phyloP scores from a whole-genome alignment of 2,329 filamentous ascomycete genomes.

The Neonectria ditissima region DNA sequence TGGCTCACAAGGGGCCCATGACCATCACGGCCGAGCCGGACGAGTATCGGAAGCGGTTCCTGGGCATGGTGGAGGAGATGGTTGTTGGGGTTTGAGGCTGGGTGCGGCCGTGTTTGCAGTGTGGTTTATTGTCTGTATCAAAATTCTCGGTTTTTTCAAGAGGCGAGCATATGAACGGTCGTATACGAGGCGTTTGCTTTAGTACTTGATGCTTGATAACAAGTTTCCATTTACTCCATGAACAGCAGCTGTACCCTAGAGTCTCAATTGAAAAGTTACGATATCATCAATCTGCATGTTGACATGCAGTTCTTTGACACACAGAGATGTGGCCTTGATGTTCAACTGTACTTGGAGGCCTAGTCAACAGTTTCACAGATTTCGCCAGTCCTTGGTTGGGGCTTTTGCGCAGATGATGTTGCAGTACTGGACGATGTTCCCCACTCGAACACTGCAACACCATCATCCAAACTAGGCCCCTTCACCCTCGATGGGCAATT shows the following conservation, averaged over 20 bases:
- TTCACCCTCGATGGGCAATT: too few relatives aligned
- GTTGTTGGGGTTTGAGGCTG: constrained; percentile 49
- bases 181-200: not conserved
- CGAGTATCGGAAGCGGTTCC: constrained; percentile 71
- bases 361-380: too few relatives aligned
- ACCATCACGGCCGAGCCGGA: constrained; percentile 76
- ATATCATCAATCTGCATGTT: not conserved
- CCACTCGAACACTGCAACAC: too few relatives aligned
- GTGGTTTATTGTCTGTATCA: not conserved
- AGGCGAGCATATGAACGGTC: not conserved
- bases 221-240: not conserved
- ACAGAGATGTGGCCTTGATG: not conserved
- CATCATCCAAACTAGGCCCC: too few relatives aligned
- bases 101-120: not conserved
- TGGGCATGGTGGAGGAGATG: constrained; percentile 61
- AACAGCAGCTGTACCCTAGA: not conserved
- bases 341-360: not conserved
- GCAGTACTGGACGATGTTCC: too few relatives aligned
- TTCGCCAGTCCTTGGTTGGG: too few relatives aligned
- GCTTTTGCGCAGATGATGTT: too few relatives aligned
- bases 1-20: constrained; percentile 77
- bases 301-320: not conserved
- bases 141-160: not conserved
- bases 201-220: not conserved
- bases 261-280: not conserved